Conservation (phyloP, 139 green algal genomes). For the Marvania coccoides region DNA sequence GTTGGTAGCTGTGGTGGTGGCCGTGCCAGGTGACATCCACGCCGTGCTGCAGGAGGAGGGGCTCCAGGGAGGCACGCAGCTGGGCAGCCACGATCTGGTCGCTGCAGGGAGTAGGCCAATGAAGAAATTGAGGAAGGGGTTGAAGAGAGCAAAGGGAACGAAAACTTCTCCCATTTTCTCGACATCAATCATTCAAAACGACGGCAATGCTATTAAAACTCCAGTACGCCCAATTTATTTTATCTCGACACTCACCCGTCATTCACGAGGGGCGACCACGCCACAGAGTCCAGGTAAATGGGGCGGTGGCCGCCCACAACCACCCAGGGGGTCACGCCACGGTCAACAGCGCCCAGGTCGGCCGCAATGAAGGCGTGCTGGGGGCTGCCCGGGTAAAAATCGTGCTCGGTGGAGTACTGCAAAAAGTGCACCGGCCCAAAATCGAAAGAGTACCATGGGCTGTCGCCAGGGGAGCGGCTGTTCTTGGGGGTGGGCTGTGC, state of each 20-base stretch:
- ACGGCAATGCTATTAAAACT: too few relatives aligned
- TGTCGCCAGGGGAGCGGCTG: conserved; percentile 46
- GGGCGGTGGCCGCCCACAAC: conserved; percentile 60
- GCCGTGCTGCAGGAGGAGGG: conserved; percentile 4
- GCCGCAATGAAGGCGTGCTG: conserved; percentile 34
- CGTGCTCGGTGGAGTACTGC: conserved; percentile 66
- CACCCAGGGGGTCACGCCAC: conserved; percentile 59
- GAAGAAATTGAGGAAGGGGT: too few relatives aligned
- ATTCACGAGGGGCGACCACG: not conserved
- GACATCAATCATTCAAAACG: too few relatives aligned
- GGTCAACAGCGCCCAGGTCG: conserved; percentile 42
- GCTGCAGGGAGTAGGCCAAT: too few relatives aligned
- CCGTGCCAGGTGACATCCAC: conserved; percentile 58
- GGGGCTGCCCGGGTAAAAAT: conserved; percentile 37
- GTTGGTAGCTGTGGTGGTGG: conserved; percentile 69
- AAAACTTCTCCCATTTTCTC: too few relatives aligned
- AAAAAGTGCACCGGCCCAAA: conserved; percentile 73
- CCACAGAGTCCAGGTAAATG: conserved; percentile 41
- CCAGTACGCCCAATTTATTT: too few relatives aligned
- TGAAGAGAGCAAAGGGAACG: too few relatives aligned
- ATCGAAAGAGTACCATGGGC: conserved; percentile 64
- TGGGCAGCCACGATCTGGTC: conserved; percentile 15
- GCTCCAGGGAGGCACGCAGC: conserved; percentile 14
- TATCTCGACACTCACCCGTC: too few relatives aligned
- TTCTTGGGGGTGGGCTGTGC: conserved; percentile 56